Evolutionary conservation across 345 rosid species (phyloP), one percentile per base, ranked within the genome.

Genomic region (Hibiscus mutabilis): DNA sequence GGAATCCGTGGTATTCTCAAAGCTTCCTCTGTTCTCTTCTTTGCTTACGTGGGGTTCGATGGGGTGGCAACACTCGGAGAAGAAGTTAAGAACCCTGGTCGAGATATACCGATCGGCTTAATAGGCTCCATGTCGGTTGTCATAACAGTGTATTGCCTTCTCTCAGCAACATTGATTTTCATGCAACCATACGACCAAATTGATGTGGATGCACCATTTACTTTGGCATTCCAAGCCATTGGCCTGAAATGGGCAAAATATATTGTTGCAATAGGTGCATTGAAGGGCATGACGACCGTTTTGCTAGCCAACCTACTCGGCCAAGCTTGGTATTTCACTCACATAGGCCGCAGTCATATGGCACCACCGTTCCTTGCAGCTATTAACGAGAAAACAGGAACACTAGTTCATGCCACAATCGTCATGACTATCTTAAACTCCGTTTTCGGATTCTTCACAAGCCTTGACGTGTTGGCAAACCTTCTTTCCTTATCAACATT

Each of bases 261-360:
- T 73, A 61, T 87, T 5, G 92, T 86, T 0, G 86, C 91, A 2
- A 72, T 80, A 0, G 96, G 92, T 12, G 96, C 92, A 15, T 72
- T 89, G 27, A 82, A 89, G 60, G 96, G 92, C 0, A 89, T 85
- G 92, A 87, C 89, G 3, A 83, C 92, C 0, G 88, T 79, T 29
- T 75, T 87, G 53, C 75, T 87, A 5, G 88, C 82, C 61, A 74
- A 80, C 18, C 68, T 85, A 0, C 46, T 87, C 0, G 89, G 87
- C 22, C 96, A 89, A 66, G 89, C 92, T 1, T 71, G 91, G 0
- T 89, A 89, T 25, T 78, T 86, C 68, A 89, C 91, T 2, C 96
- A 86, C 60, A 87, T 89, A 3, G 89, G 84, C 0, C 74, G 91
- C 3, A 86, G 89, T 0, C 96, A 89, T 69, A 85, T 89, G 96